These are phyloP conservation scores for Tolypocladium nubicola DNA, from an alignment of 2,329 filamentous ascomycete species.

Conservation along the genomic window DNA sequence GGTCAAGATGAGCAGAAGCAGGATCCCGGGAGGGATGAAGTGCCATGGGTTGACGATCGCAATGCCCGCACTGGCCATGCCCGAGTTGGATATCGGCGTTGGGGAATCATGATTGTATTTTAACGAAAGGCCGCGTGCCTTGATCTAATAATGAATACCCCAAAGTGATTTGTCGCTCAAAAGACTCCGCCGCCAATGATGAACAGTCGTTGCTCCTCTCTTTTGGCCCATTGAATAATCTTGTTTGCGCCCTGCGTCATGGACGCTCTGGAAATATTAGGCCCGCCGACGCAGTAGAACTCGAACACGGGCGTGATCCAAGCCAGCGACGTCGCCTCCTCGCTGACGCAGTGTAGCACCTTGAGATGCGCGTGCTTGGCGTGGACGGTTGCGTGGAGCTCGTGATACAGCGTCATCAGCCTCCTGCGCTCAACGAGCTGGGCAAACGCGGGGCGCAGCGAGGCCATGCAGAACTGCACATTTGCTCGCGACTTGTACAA, in stretches of 20 bases:
- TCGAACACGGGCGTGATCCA: slow-evolving; percentile 92
- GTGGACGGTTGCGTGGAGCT: slow-evolving; percentile 77
- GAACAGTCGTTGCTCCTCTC: slow-evolving; percentile 88
- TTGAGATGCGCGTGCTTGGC: slow-evolving; percentile 75
- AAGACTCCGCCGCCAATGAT: slow-evolving; percentile 96
- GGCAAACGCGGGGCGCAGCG: slow-evolving; percentile 59
- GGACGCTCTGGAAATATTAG: slow-evolving; percentile 50
- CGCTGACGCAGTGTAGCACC: slow-evolving; percentile 68
- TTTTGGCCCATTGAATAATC: slow-evolving; percentile 82
- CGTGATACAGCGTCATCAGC: slow-evolving; percentile 76
- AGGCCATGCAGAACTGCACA: slow-evolving; percentile 91
- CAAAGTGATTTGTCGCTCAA: slow-evolving; percentile 16
- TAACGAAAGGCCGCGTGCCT: background rate
- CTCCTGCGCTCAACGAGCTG: slow-evolving; percentile 50
- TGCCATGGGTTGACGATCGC: background rate
- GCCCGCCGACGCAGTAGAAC: slow-evolving; percentile 87
- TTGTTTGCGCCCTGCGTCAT: slow-evolving; percentile 81
- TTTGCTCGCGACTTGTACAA: slow-evolving; percentile 91
- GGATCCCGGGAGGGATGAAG: background rate
- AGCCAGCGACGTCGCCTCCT: slow-evolving; percentile 69
- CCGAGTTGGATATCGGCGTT: background rate
- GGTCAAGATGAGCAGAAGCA: background rate
- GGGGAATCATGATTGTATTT: background rate
- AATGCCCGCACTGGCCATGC: background rate
- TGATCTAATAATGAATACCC: slow-evolving; percentile 1